Percentiles rank a stretch among this genome's conserved stretches.
These are phyloP conservation scores for Yamadazyma endophytica DNA, from an alignment of 805 yeast genomes.

Conservation along the genomic window DNA sequence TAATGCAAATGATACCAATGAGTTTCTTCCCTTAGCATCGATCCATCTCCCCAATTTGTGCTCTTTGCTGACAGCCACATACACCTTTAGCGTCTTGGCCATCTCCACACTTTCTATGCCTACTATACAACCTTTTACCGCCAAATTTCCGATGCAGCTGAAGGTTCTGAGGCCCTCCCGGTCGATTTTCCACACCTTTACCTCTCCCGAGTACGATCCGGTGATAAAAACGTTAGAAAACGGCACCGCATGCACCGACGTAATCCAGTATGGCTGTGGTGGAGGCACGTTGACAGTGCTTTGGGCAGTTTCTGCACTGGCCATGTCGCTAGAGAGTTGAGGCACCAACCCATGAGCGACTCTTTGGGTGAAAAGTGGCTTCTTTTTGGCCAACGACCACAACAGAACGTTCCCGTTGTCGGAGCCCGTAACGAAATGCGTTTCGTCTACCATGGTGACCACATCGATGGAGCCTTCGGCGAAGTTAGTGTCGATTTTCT, in stretches of 20 bases:
- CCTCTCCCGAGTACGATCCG: constrained; percentile 83
- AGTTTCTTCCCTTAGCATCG: constrained; percentile 62
- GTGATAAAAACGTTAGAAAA: constrained; percentile 78
- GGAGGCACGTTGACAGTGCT: constrained; percentile 47
- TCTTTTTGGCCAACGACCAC: constrained; percentile 90
- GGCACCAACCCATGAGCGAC: constrained; percentile 74
- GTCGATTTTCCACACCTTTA: constrained; percentile 74
- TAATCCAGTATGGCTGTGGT: constrained; percentile 80
- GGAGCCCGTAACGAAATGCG: constrained; percentile 90
- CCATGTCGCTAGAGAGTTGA: constrained; percentile 31
- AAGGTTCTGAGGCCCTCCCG: constrained; percentile 59
- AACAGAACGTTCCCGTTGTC: constrained; percentile 89
- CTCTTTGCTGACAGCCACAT: constrained; percentile 76
- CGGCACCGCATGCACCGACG: constrained; percentile 77
- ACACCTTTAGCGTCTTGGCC: constrained; percentile 44
- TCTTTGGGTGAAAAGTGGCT: constrained; percentile 68
- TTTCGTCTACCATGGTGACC: constrained; percentile 87
- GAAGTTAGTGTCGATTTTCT: constrained; percentile 32
- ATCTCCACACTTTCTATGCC: constrained; percentile 56
- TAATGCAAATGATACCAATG: constrained; percentile 43
- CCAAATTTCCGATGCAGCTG: constrained; percentile 50
- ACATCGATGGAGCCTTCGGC: constrained; percentile 86
- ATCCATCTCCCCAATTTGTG: constrained; percentile 89
- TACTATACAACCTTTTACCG: constrained; percentile 68
- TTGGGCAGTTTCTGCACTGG: constrained; percentile 52